Base-by-base conservation (phyloP, 1,284 basidiomycete genomes). In the Ustilago hordei region DNA sequence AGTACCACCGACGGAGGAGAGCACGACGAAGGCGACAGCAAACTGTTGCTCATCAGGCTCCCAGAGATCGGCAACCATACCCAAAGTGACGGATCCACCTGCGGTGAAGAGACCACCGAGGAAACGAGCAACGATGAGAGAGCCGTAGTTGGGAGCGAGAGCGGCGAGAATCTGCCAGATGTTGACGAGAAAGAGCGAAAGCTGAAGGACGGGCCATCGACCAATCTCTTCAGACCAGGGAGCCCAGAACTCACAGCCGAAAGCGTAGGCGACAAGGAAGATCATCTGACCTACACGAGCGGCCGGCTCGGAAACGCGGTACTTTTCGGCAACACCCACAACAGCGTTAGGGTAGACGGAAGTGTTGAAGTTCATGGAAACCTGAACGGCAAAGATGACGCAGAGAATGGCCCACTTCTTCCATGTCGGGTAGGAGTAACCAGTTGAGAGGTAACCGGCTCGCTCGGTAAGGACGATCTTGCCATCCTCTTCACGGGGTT, bases 81-180 rank as follows among this genome's bases (percentile, higher is more conserved):
- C 87, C 1, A 88, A 78, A 2, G 87, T 88, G 41, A 88, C 87
- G 28, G 85, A 87, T 8, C 87, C 87, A 28, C 87, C 84, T 4
- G 86, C 86, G 5, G 83, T 83, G 53, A 60, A 84, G n/a, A 87
- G 72, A 77, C 86, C 86, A 43, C 85, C 86, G 19, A 87, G 70
- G 58, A 81, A 81, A 39, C 86, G 75, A 12, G 80, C 82, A n/a
- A 83, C 82, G 35, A 86, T 75, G 35, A 87, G 55, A 17, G 81
- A 78, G 23, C 64, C 79, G 43, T 80, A 86, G 68, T 85, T 86
- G 32, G 84, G 84, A 11, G 86, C 79, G 2, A 86, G 66, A 8
- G 78, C 83, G 15, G 73, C 80, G 28, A 83, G 82, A 1, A 87
- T 43, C 57, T 86, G 81, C 72, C 79, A 85, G 36, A 75, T 71